Evolutionary conservation across 2,329 filamentous ascomycete genomes (phyloP), one percentile per base, ranked within the genome.

Genomic region (Cladosporium velox): DNA sequence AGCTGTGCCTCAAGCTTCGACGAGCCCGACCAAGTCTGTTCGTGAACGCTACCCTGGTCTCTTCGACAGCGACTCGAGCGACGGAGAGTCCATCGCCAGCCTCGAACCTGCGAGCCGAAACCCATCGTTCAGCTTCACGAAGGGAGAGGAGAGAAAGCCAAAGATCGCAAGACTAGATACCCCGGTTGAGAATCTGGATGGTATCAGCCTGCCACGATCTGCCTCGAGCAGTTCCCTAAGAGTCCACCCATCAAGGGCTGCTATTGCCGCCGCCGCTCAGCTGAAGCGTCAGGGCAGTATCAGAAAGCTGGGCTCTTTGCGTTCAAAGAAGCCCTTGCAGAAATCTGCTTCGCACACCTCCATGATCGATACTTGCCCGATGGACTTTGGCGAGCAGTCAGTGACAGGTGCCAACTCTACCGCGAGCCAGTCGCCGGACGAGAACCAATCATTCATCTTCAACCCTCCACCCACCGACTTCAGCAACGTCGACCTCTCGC

Each of bases 31-130:
- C 3, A 74, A 75, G 21, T 75, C 75, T 10, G 74, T 75, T 14
- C 71, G 73, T 21, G 75, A 78, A 4, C 78, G 80, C 59, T 83
- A 83, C 68, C 81, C 81, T 26, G 80, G 76, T 8, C 69, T 83
- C 1, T 83, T 80, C 76, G 80, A 78, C 58, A 76, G 73, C 62
- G 76, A 78, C 49, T 74, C 75, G 1, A 75, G 73, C 63, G 73
- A 75, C 55, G 71, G 69, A 11, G 72, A 76, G 26, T 73, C 75
- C 15, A 72, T 72, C 28, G 67, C 69, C 12, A 71, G 67, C 49
- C 67, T 67, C 15, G 61, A 65, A 32, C 67, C 70, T 21, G 69
- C 72, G 10, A 75, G 72, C 66, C 68, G 74, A 30, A 70, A 70
- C 18, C 67, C 73, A 3, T 78, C 76, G 1, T 76, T 77, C 66